phyloP scores from a whole-genome alignment of 2,329 filamentous ascomycete species.

The Epichloe scottii region DNA sequence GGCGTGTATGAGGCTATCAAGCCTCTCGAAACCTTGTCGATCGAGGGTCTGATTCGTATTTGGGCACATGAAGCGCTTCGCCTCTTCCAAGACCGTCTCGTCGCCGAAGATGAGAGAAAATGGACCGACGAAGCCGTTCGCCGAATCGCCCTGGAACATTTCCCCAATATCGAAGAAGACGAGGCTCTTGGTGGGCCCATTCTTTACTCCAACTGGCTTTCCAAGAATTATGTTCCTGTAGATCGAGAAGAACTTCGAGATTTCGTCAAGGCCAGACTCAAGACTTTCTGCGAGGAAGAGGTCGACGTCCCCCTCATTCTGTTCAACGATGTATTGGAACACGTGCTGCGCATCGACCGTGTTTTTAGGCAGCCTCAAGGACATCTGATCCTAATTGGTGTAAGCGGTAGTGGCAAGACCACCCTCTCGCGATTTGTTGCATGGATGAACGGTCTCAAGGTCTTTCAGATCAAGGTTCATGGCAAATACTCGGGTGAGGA shows the following conservation, averaged over 20 bases:
- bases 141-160: conserved; percentile 77
- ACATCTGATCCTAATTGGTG: conserved; percentile 95
- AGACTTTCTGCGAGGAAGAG: conserved; percentile 98
- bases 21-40: conserved; percentile 72
- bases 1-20: conserved; percentile 95
- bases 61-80: conserved; percentile 97
- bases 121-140: conserved; percentile 89
- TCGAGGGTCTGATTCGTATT: conserved; percentile 89
- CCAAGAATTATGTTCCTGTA: conserved; percentile 95
- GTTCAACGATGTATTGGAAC: conserved; percentile 98
- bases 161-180: conserved; percentile 88
- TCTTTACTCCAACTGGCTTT: conserved; percentile 97
- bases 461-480: conserved; percentile 99
- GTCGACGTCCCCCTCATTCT: conserved; percentile 95
- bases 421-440: conserved; percentile 95
- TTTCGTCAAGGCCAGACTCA: conserved; percentile 92
- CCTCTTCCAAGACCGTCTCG: conserved; percentile 93
- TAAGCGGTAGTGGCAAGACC: conserved; percentile 97
- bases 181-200: conserved; percentile 87
- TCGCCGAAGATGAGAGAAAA: conserved; percentile 81
- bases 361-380: conserved; percentile 98
- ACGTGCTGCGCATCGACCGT: conserved; percentile 94
- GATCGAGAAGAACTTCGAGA: conserved; percentile 90
- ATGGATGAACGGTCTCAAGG: conserved; percentile 99
- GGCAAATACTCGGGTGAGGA: conserved; percentile 97